Evolutionary conservation across 2,329 filamentous ascomycete genomes (phyloP), one percentile per base, ranked within the genome.

Genomic region (Aspergillus sp.): DNA sequence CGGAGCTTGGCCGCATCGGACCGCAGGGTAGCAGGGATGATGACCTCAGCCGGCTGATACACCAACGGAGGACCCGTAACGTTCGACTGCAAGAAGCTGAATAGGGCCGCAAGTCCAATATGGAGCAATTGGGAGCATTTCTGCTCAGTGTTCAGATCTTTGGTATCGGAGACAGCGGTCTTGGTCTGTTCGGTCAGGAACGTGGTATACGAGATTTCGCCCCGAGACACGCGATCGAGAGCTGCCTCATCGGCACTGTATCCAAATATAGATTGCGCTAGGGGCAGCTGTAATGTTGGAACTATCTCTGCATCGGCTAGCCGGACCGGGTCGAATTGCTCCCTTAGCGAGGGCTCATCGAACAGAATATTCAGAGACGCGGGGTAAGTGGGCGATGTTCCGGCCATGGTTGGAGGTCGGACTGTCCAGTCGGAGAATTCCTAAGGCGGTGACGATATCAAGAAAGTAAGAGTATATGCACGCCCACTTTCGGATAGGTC

Each of bases 51-150:
- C 2, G 81, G 72, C 20, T 72, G 71, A 64, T 85, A 87, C 0
- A 78, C 74, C n/a, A 96, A 76, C 0, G 91, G 87, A 1, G 92
- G 92, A 0, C 92, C 92, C 3, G 92, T 96, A 49, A 95, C 88
- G 67, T 91, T 96, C 1, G 85, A 85, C 69, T 97, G 92, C 14
- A 96, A 72, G 67, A 96, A 97, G 10, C 87, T 83, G 64, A 90
- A 82, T 10, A 96, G 78, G 1, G 87, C 83, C 1, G 88, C 85
- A 45, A 89, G 75, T 9, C 85, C 89, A 31, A 88, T 75, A 42
- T 83, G 75, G 49, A 84, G 58, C 6, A 78, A 55, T 45, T 72
- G 70, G 4, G 74, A 75, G 47, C 70, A 64, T 47, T 60, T 60
- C 58, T 69, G 64, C 50, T 64, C 60, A 11, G 50, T 38, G 43